Evolutionary conservation across 139 green algal genomes (phyloP), one percentile per base, ranked within the genome.

Genomic region (Volvox reticuliferus): DNA sequence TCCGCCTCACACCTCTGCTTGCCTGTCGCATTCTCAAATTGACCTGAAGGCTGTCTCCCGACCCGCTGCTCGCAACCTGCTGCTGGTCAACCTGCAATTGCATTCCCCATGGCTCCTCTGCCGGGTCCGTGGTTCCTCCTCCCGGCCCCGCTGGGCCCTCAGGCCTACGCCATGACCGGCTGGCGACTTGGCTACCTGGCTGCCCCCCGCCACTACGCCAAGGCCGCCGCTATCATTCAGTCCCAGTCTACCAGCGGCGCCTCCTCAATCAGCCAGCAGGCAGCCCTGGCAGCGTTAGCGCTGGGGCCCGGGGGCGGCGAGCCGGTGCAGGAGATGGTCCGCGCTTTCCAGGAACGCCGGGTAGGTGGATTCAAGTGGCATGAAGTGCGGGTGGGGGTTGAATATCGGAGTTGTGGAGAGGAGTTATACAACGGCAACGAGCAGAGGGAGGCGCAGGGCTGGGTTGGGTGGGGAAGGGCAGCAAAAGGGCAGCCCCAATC

Each of bases 181-280:
- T 99, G 97, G 97, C 94, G 97, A 5, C 94, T 99, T n/a, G 98
- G 98, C 37, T 99, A 99, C 95, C 87, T 99, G 30, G 98, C 98
- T 0, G 98, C 97, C 1, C 98, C 98, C 0, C 80, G 85, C 22
- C 93, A 95, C 73, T 99, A 98, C 93, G 97, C 97, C n/a, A 93
- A 92, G 19, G 97, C 96, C 14, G 94, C 95, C 36, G 96, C 95
- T 17, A 93, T 95, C 87, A 98, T 99, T 71, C 98, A 99, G 94
- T 97, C 95, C 82, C 98, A 99, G 92, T 96, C 91, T 91, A 99
- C 98, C 36, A 98, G 95, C 28, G 98, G 96, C 0, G 95, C 94
- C 30, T 94, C 92, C 87, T 94, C 89, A 75, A 90, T 90, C 75
- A 85, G 73, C 55, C 94, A 99, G 96, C 93, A 98, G 55, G 98